Base-by-base conservation (phyloP, 495 filamentous ascomycete genomes). In the Penicillium odoratum region DNA sequence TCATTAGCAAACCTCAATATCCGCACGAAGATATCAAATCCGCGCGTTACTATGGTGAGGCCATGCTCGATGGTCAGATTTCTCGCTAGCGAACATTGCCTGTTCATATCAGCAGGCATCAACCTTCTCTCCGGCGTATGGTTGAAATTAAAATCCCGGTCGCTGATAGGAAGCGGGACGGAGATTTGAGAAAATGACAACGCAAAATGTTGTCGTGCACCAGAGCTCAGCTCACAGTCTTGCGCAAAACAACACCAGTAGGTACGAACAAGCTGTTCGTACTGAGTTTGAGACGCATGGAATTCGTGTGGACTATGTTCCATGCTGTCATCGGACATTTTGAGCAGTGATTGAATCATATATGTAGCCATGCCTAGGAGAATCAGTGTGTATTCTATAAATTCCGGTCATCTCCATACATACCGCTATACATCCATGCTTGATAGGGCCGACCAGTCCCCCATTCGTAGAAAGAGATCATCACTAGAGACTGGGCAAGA, bases 361-460 rank as follows among this genome's bases (percentile, higher is more conserved):
- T 78, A 78, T 0, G 74, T 78, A 5, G 75, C 75, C 75, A 78
- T 78, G 28, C 75, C 74, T 77, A 45, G n/a, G 0, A 36, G 29
- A 38, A 30, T 65, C 13, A 59, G 53, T 18, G 21, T n/a, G 21
- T 21, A 2, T 21, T 21, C 21, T 21, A 21, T 21, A 21, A 21
- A 21, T 21, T 21, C 21, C 21, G 21, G 21, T 21, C 21, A 21
- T 21, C 21, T 21, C 21, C 15, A 7, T 25, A 58, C 59, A 16
- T 65, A 77, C 74, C 75, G 36, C 74, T 78, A 48, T 78, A 78
- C 75, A 78, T 78, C 75, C 75, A 78, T 3, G 75, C 74, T 48
- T 74, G 72, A 52, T 78, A 78, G 3, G 75, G 72, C n/a, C 68
- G 67, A 3, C 75, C 72, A 4, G 72, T 70, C 0, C 75, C 75